phyloP scores from a whole-genome alignment of 345 rosid genomes.

The Balakata baccata region DNA sequence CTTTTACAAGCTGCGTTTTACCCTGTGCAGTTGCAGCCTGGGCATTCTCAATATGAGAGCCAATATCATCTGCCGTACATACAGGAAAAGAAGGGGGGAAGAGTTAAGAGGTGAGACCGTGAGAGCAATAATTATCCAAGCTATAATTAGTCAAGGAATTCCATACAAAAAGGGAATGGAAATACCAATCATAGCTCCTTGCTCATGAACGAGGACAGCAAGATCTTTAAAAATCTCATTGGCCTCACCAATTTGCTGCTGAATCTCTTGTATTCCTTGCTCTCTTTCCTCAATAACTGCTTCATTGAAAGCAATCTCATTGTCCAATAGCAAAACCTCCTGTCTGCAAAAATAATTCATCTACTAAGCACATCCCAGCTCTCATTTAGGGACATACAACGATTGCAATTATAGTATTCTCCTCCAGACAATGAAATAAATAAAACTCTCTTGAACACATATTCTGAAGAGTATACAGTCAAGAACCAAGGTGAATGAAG shows the following conservation, averaged over 20 bases:
- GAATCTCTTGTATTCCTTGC: conserved; percentile 88
- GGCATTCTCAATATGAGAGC: conserved; percentile 65
- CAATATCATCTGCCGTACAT: conserved; percentile 70
- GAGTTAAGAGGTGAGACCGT: neutral
- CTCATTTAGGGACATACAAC: neutral
- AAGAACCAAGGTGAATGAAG: neutral
- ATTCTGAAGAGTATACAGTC: neutral
- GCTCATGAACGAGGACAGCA: conserved; percentile 88
- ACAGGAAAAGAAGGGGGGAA: neutral
- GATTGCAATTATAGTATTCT: neutral
- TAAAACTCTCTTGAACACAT: neutral
- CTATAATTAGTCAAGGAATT: neutral
- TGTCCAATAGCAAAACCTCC: conserved; percentile 75
- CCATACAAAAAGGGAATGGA: conserved; percentile 15
- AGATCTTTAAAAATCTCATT: conserved; percentile 91
- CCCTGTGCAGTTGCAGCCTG: conserved; percentile 75
- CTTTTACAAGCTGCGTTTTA: conserved; percentile 70
- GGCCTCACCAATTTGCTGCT: conserved; percentile 95
- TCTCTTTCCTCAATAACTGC: conserved; percentile 94
- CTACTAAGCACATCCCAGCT: neutral
- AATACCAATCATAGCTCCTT: conserved; percentile 83
- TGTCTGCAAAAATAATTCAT: conserved; percentile 52
- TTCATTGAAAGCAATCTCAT: conserved; percentile 86
- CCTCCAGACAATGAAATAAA: neutral
- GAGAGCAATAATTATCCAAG: neutral